These are phyloP conservation scores for Didymosphaeria variabile DNA, from an alignment of 2,329 filamentous ascomycete genomes.

Conservation along the genomic window DNA sequence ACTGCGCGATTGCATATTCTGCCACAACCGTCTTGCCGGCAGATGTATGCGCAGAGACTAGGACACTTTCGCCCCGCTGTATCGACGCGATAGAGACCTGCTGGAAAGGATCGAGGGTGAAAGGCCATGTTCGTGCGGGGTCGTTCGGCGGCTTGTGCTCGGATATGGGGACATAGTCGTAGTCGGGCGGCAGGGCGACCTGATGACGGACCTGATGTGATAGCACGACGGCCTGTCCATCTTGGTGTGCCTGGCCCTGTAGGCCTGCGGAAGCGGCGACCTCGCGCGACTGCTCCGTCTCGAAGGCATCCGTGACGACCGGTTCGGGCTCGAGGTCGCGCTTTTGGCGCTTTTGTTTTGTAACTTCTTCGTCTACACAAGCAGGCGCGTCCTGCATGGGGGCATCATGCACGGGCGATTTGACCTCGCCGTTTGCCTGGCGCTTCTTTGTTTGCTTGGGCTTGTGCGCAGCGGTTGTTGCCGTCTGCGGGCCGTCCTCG, in stretches of 20 bases:
- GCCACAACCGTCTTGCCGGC: conserved; percentile 98
- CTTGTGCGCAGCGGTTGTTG: conserved; percentile 31
- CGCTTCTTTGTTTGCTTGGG: conserved; percentile 78
- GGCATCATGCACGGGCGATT: conserved; percentile 58
- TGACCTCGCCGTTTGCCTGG: conserved; percentile 82
- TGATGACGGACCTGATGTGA: conserved; percentile 99
- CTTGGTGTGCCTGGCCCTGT: conserved; percentile 67
- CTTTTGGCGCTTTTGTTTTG: conserved; percentile 68
- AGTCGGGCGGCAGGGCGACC: conserved; percentile 91
- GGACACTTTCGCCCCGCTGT: conserved; percentile 92
- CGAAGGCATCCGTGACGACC: conserved; percentile 90
- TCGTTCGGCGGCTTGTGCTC: conserved; percentile 89
- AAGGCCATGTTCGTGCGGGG: conserved; percentile 84
- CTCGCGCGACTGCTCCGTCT: conserved; percentile 93
- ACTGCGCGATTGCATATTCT: conserved; percentile 97
- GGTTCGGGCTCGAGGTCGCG: conserved; percentile 74
- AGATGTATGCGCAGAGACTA: conserved; percentile 96
- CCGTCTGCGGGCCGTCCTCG: conserved; percentile 45
- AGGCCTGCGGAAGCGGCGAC: conserved; percentile 80
- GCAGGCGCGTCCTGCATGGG: conserved; percentile 56
- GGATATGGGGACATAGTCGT: conserved; percentile 93
- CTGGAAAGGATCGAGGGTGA: conserved; percentile 97
- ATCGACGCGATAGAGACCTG: conserved; percentile 94
- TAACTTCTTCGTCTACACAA: conserved; percentile 22
- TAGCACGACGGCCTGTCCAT: conserved; percentile 77